Conservation (phyloP, 345 rosid genomes). For the Raphanus sativus region DNA sequence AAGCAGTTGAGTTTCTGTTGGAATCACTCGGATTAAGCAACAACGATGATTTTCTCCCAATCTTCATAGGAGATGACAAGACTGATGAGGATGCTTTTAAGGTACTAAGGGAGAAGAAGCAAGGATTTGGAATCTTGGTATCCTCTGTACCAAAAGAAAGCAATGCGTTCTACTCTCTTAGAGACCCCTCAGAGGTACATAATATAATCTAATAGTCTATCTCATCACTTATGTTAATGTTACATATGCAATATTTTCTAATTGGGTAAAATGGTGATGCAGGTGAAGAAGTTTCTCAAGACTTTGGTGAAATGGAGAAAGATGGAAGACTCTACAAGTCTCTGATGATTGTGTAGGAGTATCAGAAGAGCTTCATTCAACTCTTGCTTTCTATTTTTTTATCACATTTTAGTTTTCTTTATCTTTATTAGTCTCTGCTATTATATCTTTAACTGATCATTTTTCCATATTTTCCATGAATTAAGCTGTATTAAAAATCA, state of each 20-base stretch:
- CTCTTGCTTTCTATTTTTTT: not conserved
- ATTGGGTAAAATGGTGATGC: conserved; percentile 6
- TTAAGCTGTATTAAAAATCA: conserved; percentile 8
- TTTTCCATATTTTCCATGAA: conserved; percentile 20
- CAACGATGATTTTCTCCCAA: conserved; percentile 71
- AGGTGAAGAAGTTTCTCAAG: conserved; percentile 88
- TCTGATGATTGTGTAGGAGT: conserved; percentile 18
- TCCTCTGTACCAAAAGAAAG: conserved; percentile 81
- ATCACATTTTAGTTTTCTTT: not conserved
- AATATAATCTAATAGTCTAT: not conserved
- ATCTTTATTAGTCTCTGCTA: not conserved
- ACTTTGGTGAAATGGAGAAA: conserved; percentile 68
- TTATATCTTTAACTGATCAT: conserved; percentile 18
- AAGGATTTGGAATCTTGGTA: conserved; percentile 84
- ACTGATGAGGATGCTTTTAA: conserved; percentile 96
- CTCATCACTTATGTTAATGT: not conserved
- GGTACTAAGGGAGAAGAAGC: conserved; percentile 58
- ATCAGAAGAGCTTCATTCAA: conserved; percentile 25
- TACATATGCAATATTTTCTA: not conserved
- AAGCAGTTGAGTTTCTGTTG: conserved; percentile 87
- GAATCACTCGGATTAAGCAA: conserved; percentile 77
- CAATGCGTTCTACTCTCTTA: conserved; percentile 71
- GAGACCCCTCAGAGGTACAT: conserved; percentile 75
- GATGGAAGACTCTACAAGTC: conserved; percentile 22
- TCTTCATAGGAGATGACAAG: conserved; percentile 85